A percentile compares a stretch with the other conserved stretches of the same genome.
Evolutionary conservation across 1,284 basidiomycete genomes (phyloP).

Genomic region (Pholiota adiposa): DNA sequence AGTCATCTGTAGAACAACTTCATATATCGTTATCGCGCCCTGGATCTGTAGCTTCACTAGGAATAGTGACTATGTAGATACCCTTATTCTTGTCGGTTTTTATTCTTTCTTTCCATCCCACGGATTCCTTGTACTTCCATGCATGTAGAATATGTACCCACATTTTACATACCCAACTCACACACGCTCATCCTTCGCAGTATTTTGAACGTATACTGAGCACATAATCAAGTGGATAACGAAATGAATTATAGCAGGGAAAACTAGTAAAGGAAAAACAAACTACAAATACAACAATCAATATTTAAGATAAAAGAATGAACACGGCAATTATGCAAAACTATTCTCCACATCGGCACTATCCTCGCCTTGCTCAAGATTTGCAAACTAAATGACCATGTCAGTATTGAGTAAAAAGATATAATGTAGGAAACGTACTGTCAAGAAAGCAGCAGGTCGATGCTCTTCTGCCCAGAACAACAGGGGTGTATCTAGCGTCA

Average conservation of each 20-base stretch:
- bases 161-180: conserved; percentile 5
- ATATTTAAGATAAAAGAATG: conserved; percentile 18
- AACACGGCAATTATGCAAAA: conserved; percentile 56
- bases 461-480: conserved; percentile 97
- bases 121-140: conserved; percentile 6
- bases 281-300: conserved; percentile 25
- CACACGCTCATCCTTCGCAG: background rate
- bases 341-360: conserved; percentile 91
- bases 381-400: conserved; percentile 68
- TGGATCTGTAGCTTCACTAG: conserved; percentile 49
- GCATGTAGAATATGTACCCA: conserved; percentile 2
- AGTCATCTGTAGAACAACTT: conserved; percentile 21
- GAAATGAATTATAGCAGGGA: background rate
- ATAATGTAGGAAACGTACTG: conserved; percentile 53
- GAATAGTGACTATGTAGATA: conserved; percentile 42
- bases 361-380: conserved; percentile 83
- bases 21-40: conserved; percentile 46
- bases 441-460: conserved; percentile 89
- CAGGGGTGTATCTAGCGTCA: conserved; percentile 90
- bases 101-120: background rate
- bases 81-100: conserved; percentile 1
- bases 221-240: background rate
- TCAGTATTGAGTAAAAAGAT: conserved; percentile 2
- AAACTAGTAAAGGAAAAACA: conserved; percentile 8
- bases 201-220: background rate